Base-by-base conservation (phyloP, 169 alveolate species). In the Toxoplasma gondii region DNA sequence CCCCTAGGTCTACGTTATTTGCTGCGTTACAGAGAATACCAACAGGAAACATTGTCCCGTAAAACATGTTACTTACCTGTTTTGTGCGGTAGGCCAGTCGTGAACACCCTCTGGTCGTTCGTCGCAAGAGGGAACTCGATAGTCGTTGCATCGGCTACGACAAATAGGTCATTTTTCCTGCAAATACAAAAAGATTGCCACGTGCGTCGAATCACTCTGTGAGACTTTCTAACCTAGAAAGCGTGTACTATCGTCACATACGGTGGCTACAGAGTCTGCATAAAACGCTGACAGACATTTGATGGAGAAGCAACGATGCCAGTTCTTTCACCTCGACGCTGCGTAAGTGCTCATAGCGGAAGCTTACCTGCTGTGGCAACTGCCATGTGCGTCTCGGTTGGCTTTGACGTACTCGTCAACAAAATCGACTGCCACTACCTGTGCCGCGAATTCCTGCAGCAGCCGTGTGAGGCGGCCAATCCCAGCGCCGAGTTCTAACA, bases 401-500 rank as follows among this genome's bases (percentile, higher is more conserved):
- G 34, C 91, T 24, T 22, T 17, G 92, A 91, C 83, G 91, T 91
- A 91, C 36, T 91, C 94, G n/a, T 41, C 67, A 38, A 91, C 53
- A 38, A 91, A 91, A 44, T 91, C 94, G n/a, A 91, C 78, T 16
- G 94, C 94, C 36, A 91, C 94, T 7, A 91, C 44, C 54, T 54
- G 58, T 29, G 19, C 38, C 34, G 82, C 80, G 24, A 91, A 19
- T 34, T 17, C 24, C 83, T 91, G 88, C 16, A 91, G 74, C 54
- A 54, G 54, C 22, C 58, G n/a, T 36, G 94, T 91, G 1, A 91
- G 74, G 24, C 94, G 78, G 12, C 94, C 94, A 22, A 81, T 78
- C 38, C 94, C 94, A 9, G 94, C 94, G 34, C 94, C 94, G 39
- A 91, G 83, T n/a, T 91, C 94, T 10, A 91, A 31, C 5, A 91